Conservation (phyloP, 352 stramenopile species). For the Pythium folliculosum region DNA sequence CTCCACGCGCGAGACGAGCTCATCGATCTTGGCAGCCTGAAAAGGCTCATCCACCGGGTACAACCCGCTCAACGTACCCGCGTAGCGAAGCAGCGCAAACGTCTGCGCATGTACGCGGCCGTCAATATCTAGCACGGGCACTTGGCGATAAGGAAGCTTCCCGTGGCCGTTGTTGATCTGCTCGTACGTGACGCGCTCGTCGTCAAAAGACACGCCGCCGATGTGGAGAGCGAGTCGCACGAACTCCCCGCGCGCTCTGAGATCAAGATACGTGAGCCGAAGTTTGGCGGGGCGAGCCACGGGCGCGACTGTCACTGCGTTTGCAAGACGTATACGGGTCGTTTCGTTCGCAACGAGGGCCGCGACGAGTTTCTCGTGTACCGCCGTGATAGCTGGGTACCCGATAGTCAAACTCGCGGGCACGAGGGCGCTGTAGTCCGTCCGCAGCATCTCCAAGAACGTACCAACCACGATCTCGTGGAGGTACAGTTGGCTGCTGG, state of each 20-base stretch:
- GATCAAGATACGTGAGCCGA: conserved; percentile 39
- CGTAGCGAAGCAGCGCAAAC: conserved; percentile 30
- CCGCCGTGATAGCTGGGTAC: conserved; percentile 4
- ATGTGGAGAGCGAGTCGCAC: conserved; percentile 29
- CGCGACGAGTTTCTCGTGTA: conserved; percentile 11
- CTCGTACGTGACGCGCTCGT: conserved; percentile 33
- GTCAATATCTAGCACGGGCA: conserved; percentile 37
- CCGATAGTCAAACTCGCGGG: conserved; percentile 3
- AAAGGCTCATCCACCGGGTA: conserved; percentile 10
- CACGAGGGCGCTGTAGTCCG: neutral
- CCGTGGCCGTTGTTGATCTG: conserved; percentile 30
- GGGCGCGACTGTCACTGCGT: too few relatives aligned
- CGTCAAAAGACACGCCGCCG: conserved; percentile 35
- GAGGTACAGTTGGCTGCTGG: conserved; percentile 10
- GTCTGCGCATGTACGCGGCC: conserved; percentile 24
- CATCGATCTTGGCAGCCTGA: conserved; percentile 19
- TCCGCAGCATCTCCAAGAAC: conserved; percentile 7
- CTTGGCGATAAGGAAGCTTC: conserved; percentile 33
- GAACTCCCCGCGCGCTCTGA: conserved; percentile 28
- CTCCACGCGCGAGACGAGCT: conserved; percentile 44
- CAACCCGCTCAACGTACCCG: conserved; percentile 27
- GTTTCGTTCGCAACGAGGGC: neutral
- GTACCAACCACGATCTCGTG: conserved; percentile 26
- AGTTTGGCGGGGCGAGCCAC: conserved; percentile 7
- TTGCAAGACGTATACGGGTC: neutral